Evolutionary conservation across 2,329 filamentous ascomycete genomes (phyloP), one percentile per base, ranked within the genome.

Genomic region (Penicillium sp.): DNA sequence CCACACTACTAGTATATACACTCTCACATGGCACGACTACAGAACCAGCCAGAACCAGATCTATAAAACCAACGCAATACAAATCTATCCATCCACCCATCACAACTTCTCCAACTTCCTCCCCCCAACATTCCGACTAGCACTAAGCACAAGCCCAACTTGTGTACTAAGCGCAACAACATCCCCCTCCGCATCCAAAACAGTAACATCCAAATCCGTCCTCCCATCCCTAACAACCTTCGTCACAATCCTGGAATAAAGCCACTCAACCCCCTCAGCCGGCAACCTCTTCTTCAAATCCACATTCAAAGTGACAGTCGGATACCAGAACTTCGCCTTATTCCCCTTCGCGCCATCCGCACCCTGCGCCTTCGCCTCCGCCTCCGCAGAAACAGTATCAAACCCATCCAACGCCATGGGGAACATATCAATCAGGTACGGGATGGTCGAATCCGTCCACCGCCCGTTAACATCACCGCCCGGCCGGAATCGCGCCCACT

Each of bases 211-310:
- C 42, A 92, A 67, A 75, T 95, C 91, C 68, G 90, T 87, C 54
- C 88, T 78, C 1, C 90, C 90, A 59, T 91, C 86, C 60, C 79
- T 81, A 37, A 92, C 83, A 70, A 80, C 76, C 72, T 90, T 92
- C 4, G 85, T 79, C 51, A 82, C 79, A 11, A 87, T 79, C 28
- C 89, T 79, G 36, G 86, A 77, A 63, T 87, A 87, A 49, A 95
- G 68, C 86, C 88, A 94, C 68, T 90, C 86, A 1, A 85, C 84
- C 0, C 90, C 90, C 37, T 83, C 82, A 3, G 76, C 73, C 0
- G 89, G 89, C 40, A 95, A 69, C 6, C 80, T 71, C 68, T 88
- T 90, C 77, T 93, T 94, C 34, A 92, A 77, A 58, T 95, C 90
- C 19, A 95, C 65, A 68, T 90, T 91, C 67, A 94, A 73, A 16